phyloP scores from a whole-genome alignment of 164 flowering plant genomes.

The Berberis thunbergii region DNA sequence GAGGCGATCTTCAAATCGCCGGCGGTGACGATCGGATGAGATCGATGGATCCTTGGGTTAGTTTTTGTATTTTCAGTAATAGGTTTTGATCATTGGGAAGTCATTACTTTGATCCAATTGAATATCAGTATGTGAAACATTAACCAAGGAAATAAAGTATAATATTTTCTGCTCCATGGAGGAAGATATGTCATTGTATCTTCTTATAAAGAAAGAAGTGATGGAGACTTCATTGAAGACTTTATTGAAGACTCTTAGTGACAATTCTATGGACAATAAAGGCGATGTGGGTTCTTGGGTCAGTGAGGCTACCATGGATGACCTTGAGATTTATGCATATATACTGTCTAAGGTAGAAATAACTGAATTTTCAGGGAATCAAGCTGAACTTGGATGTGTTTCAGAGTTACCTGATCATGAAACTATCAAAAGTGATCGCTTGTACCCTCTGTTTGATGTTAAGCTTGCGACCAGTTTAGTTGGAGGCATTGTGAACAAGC shows the following conservation, averaged over 20 bases:
- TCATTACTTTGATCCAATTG: too few relatives aligned
- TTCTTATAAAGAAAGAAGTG: slow-evolving; percentile 58
- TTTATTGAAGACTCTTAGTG: slow-evolving; percentile 80
- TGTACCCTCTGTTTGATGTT: slow-evolving; percentile 41
- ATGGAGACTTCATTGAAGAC: too few relatives aligned
- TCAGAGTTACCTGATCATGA: slow-evolving; percentile 11
- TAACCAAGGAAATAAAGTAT: slow-evolving; percentile 28
- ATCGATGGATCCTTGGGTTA: too few relatives aligned
- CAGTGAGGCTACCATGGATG: slow-evolving; percentile 92
- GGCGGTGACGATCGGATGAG: too few relatives aligned
- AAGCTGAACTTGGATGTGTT: slow-evolving; percentile 9
- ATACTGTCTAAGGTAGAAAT: slow-evolving; percentile 58
- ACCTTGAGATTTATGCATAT: slow-evolving; percentile 75
- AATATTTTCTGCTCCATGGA: slow-evolving; percentile 21
- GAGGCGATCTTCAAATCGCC: too few relatives aligned
- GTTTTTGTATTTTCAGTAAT: too few relatives aligned
- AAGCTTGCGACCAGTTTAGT: slow-evolving; percentile 52
- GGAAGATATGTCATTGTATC: slow-evolving; percentile 38
- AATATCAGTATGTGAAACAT: slow-evolving; percentile 69
- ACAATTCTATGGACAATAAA: slow-evolving; percentile 89
- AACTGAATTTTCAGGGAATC: slow-evolving; percentile 4
- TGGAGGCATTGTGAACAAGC: slow-evolving; percentile 76
- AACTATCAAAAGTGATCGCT: slow-evolving; percentile 8
- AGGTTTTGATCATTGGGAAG: too few relatives aligned
- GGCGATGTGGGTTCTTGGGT: slow-evolving; percentile 99